Evolutionary conservation across 2,329 filamentous ascomycete genomes (phyloP), one percentile per base, ranked within the genome.

Genomic region (Talaromyces sp.): DNA sequence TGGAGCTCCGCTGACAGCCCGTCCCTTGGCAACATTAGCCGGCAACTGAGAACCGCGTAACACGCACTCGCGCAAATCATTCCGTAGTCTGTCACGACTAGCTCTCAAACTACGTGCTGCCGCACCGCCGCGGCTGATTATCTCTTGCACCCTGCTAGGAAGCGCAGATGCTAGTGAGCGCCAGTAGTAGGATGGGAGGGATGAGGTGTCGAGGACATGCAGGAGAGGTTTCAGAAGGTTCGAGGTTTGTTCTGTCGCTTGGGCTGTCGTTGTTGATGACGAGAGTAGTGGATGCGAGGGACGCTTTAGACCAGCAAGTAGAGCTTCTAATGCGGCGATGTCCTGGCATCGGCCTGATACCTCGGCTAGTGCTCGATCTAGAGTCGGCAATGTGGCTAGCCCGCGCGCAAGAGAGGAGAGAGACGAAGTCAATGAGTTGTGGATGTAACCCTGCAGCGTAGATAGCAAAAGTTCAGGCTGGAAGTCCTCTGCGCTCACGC

Each of bases 141-240:
- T 91, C 69, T 98, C 94, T 75, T 93, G 89, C 0, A 97, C 92
- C 24, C 91, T 86, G 0, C 88, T 82, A 3, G 90, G 87, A 66
- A 98, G 83, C 64, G 87, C 89, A 0, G 90, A 87, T 0, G 95
- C 95, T 72, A 98, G 85, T 9, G 90, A 91, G 62, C 95, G 86
- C 93, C 95, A 99, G 80, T 97, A 99, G 76, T 94, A 96, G 0
- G 91, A 94, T 1, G 92, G 88, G 16, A 99, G 81, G 1, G 91
- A 95, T 0, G 91, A 87, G 0, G 93, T 97, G 77, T 98, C 95
- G 8, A 99, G 85, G n/a, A 89, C 83, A 11, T 86, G 81, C 9
- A 96, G 85, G 0, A 97, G 81, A 0, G 89, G 89, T 65, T 89
- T 86, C 0, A 97, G 83, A 49, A 97, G 84, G 65, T 86, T 64